Conservation (phyloP, 1,139 yeast species). For the Pichia terricola region DNA sequence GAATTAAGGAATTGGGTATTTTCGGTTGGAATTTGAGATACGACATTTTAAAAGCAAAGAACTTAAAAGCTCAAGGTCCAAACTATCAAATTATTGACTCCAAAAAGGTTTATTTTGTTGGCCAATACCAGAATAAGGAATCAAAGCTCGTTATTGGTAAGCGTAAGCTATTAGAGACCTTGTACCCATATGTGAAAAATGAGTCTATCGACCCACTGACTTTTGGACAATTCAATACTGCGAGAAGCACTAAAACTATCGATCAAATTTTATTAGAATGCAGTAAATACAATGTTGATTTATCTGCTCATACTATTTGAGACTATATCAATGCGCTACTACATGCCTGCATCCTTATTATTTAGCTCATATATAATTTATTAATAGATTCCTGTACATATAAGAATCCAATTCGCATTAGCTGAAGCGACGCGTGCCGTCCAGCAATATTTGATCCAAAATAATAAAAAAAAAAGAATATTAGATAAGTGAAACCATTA, state of each 20-base stretch:
- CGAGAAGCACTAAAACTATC: constrained; percentile 32
- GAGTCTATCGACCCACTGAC: constrained; percentile 36
- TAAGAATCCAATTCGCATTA: too few relatives aligned
- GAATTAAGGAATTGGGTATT: constrained; percentile 87
- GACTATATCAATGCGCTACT: too few relatives aligned
- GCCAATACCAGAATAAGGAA: constrained; percentile 34
- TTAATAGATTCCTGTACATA: too few relatives aligned
- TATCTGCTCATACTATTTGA: not conserved
- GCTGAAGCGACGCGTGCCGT: not conserved
- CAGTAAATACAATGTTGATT: constrained; percentile 30
- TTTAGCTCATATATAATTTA: too few relatives aligned
- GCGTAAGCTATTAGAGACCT: constrained; percentile 45
- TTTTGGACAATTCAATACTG: constrained; percentile 35
- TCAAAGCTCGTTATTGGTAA: constrained; percentile 51
- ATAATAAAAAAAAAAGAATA: too few relatives aligned
- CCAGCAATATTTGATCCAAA: not conserved
- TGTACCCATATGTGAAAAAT: constrained; percentile 41
- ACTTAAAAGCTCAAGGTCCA: constrained; percentile 14
- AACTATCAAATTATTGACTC: constrained; percentile 24
- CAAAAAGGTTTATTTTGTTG: constrained; percentile 40
- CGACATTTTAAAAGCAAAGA: constrained; percentile 41
- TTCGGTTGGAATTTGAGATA: constrained; percentile 86
- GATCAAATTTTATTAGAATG: constrained; percentile 33
- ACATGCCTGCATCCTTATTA: too few relatives aligned
- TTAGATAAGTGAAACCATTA: too few relatives aligned